Evolutionary conservation across 495 filamentous ascomycete species (phyloP), one percentile per base, ranked within the genome.

Genomic region (Jackrogersella minutella): DNA sequence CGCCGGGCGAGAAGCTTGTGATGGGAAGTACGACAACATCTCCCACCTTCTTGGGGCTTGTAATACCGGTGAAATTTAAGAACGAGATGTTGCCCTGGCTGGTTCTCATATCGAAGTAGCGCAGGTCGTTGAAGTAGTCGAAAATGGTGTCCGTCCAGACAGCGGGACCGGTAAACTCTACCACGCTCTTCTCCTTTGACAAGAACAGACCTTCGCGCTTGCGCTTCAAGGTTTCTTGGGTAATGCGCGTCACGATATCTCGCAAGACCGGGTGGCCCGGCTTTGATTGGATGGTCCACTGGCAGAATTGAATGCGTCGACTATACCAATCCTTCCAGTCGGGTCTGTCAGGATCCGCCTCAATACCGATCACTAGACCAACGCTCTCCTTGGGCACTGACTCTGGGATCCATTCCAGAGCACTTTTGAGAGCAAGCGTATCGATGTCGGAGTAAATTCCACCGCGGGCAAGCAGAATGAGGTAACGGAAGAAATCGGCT

Each of bases 391-490:
- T 84, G 36, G 94, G 91, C 14, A 97, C 88, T 24, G 86, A 82
- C 16, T 85, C 78, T 1, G 95, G 93, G 40, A 99, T 81, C 95
- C 95, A 99, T 43, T 95, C 90, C 17, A 87, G 81, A 2, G 93
- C 93, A 41, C 91, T 89, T 72, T 88, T 86, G 57, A 99, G 76
- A 1, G 94, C 94, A 28, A 84, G 82, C 0, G 95, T 99, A 76
- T 99, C 95, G 70, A 99, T 99, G 76, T 99, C 95, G 13, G 91
- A 91, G 80, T 99, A 99, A 63, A 99, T 91, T 36, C 95, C 95
- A 36, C 95, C 95, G 50, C 95, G 87, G 14, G 95, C 95, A 34
- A 97, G 88, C 31, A 99, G 82, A 68, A 99, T 93, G 49, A 99
- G 80, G 73, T 99, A 99, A 53, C 95, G 90, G 84, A 99, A 99